A percentile compares a stretch with the other conserved stretches of the same genome.
These are phyloP conservation scores for Flammula alnicola DNA, from an alignment of 1,284 basidiomycete species.

Conservation along the genomic window DNA sequence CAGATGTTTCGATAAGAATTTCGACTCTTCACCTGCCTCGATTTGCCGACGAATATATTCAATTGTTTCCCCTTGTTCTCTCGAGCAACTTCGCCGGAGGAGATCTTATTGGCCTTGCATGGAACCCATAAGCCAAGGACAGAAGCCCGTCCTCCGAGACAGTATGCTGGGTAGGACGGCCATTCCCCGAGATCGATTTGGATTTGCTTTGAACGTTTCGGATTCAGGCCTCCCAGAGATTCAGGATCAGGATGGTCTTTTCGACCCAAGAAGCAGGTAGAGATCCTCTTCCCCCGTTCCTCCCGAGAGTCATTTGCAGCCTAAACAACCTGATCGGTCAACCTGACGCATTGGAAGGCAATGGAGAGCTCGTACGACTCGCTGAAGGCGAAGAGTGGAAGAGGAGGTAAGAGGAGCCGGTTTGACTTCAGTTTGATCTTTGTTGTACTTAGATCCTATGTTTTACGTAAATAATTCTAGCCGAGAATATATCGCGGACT, in stretches of 20 bases:
- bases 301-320: not conserved
- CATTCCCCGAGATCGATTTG: not conserved
- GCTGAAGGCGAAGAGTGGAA: too few species aligned
- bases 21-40: not conserved
- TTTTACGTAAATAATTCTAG: too few species aligned
- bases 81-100: constrained; percentile 5
- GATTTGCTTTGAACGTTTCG: not conserved
- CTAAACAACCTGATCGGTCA: constrained; percentile 32
- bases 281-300: not conserved
- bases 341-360: constrained; percentile 30
- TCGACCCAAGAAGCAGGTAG: not conserved
- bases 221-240: not conserved
- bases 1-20: constrained; percentile 6
- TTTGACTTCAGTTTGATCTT: too few species aligned
- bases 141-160: constrained; percentile 8
- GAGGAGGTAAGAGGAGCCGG: too few species aligned
- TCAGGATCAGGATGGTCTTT: not conserved
- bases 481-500: too few species aligned
- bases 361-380: too few species aligned
- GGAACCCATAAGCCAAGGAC: constrained; percentile 1
- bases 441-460: too few species aligned
- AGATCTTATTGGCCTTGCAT: constrained; percentile 5
- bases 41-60: not conserved
- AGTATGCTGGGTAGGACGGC: constrained; percentile 4
- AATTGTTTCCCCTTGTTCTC: constrained; percentile 6